Percentiles rank a stretch among this genome's conserved stretches.
These are phyloP conservation scores for Cupressus sempervirens DNA, from an alignment of 75 land plant genomes.

Conservation along the genomic window DNA sequence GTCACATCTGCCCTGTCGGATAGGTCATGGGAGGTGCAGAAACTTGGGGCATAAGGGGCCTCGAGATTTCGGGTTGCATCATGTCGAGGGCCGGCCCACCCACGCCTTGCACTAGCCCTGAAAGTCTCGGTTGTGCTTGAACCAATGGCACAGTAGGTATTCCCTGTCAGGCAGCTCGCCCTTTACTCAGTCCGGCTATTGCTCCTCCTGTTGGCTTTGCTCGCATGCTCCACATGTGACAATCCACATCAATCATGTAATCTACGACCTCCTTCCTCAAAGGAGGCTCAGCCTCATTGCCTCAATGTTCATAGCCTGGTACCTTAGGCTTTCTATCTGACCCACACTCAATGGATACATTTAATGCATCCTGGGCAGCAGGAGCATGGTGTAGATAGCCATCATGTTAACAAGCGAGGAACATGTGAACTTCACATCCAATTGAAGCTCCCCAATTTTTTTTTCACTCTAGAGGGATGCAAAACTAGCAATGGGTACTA, in stretches of 20 bases:
- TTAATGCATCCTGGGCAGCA: slow-evolving; percentile 83
- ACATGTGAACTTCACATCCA: slow-evolving; percentile 61
- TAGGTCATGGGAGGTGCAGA: slow-evolving; percentile 72
- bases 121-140: slow-evolving; percentile 87
- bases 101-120: slow-evolving; percentile 85
- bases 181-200: slow-evolving; percentile 75
- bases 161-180: slow-evolving; percentile 88
- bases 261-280: slow-evolving; percentile 66
- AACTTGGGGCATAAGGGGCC: slow-evolving; percentile 67
- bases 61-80: slow-evolving; percentile 91
- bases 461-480: slow-evolving; percentile 65
- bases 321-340: slow-evolving; percentile 54
- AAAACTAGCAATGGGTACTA: slow-evolving; percentile 63
- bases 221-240: slow-evolving; percentile 25
- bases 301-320: slow-evolving; percentile 53
- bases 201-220: slow-evolving; percentile 57
- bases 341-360: slow-evolving; percentile 41
- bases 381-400: slow-evolving; percentile 35
- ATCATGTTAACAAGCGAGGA: slow-evolving; percentile 44
- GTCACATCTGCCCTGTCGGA: slow-evolving; percentile 44
- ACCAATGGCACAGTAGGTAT: slow-evolving; percentile 72
- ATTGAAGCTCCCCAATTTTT: slow-evolving; percentile 75
- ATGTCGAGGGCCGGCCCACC: slow-evolving; percentile 93
- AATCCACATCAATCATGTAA: slow-evolving; percentile 73
- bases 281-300: slow-evolving; percentile 66